A percentile compares a stretch with the other conserved stretches of the same genome.
Conservation (phyloP, 2,329 filamentous ascomycete genomes). For the Endoconidiophora polonica region DNA sequence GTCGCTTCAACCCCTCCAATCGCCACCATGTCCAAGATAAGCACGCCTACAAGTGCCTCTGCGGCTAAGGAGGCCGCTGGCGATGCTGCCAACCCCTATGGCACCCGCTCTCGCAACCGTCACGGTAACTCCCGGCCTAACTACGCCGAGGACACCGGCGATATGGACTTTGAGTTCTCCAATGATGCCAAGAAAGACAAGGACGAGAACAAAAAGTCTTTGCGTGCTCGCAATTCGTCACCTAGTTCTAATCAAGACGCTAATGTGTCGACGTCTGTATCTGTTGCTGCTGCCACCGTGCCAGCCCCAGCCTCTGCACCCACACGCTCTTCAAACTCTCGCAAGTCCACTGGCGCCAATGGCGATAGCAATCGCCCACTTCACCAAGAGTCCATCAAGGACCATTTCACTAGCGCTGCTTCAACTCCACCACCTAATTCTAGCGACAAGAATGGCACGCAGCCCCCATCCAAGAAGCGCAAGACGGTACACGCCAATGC, state of each 20-base stretch:
- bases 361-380: constrained; percentile 17
- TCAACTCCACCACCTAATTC: constrained; percentile 1
- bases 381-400: constrained; percentile 10
- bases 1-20: background rate
- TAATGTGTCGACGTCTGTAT: background rate
- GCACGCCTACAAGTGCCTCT: constrained; percentile 28
- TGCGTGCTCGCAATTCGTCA: constrained; percentile 19
- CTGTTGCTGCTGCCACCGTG: constrained; percentile 23
- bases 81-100: constrained; percentile 54
- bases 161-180: constrained; percentile 69
- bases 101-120: constrained; percentile 85
- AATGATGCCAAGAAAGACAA: constrained; percentile 35
- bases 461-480: constrained; percentile 57
- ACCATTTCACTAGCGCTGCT: constrained; percentile 6
- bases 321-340: constrained; percentile 22
- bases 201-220: constrained; percentile 39
- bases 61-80: constrained; percentile 29
- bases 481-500: constrained; percentile 44
- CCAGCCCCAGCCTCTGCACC: constrained; percentile 23
- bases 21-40: constrained; percentile 31
- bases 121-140: constrained; percentile 67
- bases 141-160: constrained; percentile 81
- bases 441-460: constrained; percentile 19
- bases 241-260: constrained; percentile 5
- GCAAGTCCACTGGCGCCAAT: constrained; percentile 25